A percentile compares a stretch with the other conserved stretches of the same genome.
Evolutionary conservation across 805 yeast species (phyloP).

Genomic region (Candida dendrica): DNA sequence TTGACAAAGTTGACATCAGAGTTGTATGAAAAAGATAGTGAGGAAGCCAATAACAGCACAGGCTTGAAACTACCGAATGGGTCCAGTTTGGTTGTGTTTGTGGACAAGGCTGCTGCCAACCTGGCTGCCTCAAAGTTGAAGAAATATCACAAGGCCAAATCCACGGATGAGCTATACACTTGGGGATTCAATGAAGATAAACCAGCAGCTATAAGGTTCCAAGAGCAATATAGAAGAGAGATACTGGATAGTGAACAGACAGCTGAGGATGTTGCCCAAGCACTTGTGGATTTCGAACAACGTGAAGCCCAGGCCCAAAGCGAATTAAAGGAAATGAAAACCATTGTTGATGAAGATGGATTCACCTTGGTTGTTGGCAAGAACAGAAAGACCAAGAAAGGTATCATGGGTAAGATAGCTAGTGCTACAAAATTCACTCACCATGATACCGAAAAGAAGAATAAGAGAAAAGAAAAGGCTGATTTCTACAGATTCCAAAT

Average conservation of each 20-base stretch:
- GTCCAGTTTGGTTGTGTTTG: slow-evolving; percentile 65
- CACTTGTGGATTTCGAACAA: slow-evolving; percentile 58
- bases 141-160: slow-evolving; percentile 35
- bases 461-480: slow-evolving; percentile 68
- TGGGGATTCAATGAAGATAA: slow-evolving; percentile 26
- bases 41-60: slow-evolving; percentile 19
- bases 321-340: slow-evolving; percentile 45
- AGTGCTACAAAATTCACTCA: slow-evolving; percentile 25
- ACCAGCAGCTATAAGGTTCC: slow-evolving; percentile 35
- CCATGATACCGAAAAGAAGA: slow-evolving; percentile 32
- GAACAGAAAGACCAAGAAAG: slow-evolving; percentile 74
- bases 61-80: slow-evolving; percentile 56
- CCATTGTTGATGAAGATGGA: slow-evolving; percentile 85
- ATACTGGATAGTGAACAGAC: slow-evolving; percentile 39
- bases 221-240: slow-evolving; percentile 30
- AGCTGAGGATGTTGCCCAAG: slow-evolving; percentile 50
- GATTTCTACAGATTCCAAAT: slow-evolving; percentile 96
- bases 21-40: slow-evolving; percentile 28
- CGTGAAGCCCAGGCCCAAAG: slow-evolving; percentile 60
- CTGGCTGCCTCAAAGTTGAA: slow-evolving; percentile 60
- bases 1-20: slow-evolving; percentile 56
- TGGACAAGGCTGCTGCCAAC: slow-evolving; percentile 62
- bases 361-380: slow-evolving; percentile 86
- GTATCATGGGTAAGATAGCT: slow-evolving; percentile 52
- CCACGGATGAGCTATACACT: slow-evolving; percentile 27